Conservation (phyloP, 2,329 filamentous ascomycete species). For the Emmonsiellopsis sp. region DNA sequence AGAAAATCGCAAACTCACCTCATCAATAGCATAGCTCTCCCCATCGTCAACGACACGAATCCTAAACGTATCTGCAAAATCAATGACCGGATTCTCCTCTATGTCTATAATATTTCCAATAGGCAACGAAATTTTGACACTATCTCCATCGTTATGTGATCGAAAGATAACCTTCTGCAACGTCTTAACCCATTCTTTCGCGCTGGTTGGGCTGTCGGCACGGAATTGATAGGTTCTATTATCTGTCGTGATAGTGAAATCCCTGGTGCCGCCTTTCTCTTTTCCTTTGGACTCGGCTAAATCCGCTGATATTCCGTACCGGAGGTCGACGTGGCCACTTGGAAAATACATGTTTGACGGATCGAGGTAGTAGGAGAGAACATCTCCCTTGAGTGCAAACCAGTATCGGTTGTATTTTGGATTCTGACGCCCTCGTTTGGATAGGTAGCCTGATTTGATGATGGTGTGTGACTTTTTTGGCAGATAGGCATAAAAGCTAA, state of each 20-base stretch:
- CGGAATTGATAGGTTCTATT: slow-evolving; percentile 77
- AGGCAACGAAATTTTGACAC: slow-evolving; percentile 88
- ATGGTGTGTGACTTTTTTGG: slow-evolving; percentile 75
- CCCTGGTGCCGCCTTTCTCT: slow-evolving; percentile 54
- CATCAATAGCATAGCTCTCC: slow-evolving; percentile 89
- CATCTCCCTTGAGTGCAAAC: slow-evolving; percentile 87
- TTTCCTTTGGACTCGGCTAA: slow-evolving; percentile 60
- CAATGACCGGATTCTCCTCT: slow-evolving; percentile 81
- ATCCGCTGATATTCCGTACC: slow-evolving; percentile 81
- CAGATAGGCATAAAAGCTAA: slow-evolving; percentile 97
- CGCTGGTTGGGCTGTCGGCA: slow-evolving; percentile 77
- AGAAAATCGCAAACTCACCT: slow-evolving; percentile 46
- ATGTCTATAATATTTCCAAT: slow-evolving; percentile 85
- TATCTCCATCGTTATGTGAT: slow-evolving; percentile 91
- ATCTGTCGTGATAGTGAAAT: slow-evolving; percentile 74
- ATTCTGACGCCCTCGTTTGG: slow-evolving; percentile 80
- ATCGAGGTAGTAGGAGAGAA: slow-evolving; percentile 80
- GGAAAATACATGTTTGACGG: slow-evolving; percentile 84
- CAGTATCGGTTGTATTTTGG: slow-evolving; percentile 83
- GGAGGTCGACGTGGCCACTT: slow-evolving; percentile 80
- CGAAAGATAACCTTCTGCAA: slow-evolving; percentile 92
- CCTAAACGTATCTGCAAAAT: slow-evolving; percentile 89
- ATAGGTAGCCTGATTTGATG: slow-evolving; percentile 78
- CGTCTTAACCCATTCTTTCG: slow-evolving; percentile 93
- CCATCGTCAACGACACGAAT: slow-evolving; percentile 87